Conservation (phyloP, 257 asterid species). For the Plantago elongata region DNA sequence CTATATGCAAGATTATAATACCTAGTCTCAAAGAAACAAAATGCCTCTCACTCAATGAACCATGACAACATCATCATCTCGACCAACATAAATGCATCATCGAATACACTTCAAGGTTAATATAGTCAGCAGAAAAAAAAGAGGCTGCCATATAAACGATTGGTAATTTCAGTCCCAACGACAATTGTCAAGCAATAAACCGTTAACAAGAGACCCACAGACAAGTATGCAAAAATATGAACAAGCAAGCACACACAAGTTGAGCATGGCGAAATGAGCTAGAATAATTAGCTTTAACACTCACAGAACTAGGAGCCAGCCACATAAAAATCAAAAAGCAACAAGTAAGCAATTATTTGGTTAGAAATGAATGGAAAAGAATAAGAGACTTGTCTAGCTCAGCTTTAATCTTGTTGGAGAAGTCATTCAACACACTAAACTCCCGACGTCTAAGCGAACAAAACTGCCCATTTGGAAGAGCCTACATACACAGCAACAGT, state of each 20-base stretch:
- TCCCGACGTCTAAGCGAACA: slow-evolving; percentile 33
- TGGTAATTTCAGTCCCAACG: too few relatives aligned
- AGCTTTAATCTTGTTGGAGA: slow-evolving; percentile 67
- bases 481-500: neutral
- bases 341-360: neutral
- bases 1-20: neutral
- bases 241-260: too few relatives aligned
- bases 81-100: too few relatives aligned
- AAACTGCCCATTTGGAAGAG: slow-evolving; percentile 31
- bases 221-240: too few relatives aligned
- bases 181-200: too few relatives aligned
- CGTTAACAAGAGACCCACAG: too few relatives aligned
- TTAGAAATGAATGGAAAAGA: too few relatives aligned
- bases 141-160: too few relatives aligned
- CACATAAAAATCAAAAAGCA: neutral
- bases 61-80: too few relatives aligned
- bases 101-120: too few relatives aligned
- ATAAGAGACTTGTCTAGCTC: slow-evolving; percentile 45
- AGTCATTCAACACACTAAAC: slow-evolving; percentile 63
- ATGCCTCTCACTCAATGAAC: neutral
- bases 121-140: too few relatives aligned
- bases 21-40: neutral
- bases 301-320: neutral
- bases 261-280: too few relatives aligned
- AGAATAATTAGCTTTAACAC: neutral